Evolutionary conservation across 1,139 yeast species (phyloP).

Genomic region (Meyerozyma elateridarum): DNA sequence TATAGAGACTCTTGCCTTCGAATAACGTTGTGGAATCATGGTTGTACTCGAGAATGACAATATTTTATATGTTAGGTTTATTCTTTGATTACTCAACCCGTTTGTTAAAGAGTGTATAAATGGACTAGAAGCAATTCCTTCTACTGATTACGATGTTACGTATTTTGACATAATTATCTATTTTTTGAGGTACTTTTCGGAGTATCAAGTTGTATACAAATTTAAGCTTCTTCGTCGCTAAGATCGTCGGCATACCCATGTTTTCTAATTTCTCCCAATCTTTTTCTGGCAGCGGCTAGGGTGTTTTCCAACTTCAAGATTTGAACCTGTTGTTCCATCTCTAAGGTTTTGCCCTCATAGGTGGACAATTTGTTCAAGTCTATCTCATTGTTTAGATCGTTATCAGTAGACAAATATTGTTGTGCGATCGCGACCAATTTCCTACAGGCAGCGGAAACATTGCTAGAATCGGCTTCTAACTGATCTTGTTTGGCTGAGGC

Average conservation of each 20-base stretch:
- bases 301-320: conserved; percentile 79
- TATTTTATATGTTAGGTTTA: too few species aligned
- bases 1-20: too few species aligned
- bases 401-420: conserved; percentile 44
- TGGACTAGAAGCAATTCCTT: too few species aligned
- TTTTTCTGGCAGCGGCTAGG: conserved; percentile 66
- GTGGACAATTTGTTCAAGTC: conserved; percentile 70
- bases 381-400: conserved; percentile 35
- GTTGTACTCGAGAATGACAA: too few species aligned
- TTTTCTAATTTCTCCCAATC: conserved; percentile 81
- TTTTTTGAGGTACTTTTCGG: too few species aligned
- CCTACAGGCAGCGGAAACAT: conserved; percentile 73
- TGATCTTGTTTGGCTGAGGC: conserved; percentile 75
- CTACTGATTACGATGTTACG: too few species aligned
- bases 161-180: too few species aligned
- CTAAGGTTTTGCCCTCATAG: conserved; percentile 80
- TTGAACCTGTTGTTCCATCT: conserved; percentile 93
- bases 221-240: conserved; percentile 42
- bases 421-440: conserved; percentile 68
- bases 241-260: conserved; percentile 60
- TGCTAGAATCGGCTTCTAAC: conserved; percentile 64
- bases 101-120: too few species aligned
- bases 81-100: too few species aligned
- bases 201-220: too few species aligned
- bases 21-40: too few species aligned